A percentile compares a stretch with the other conserved stretches of the same genome.
phyloP scores from a whole-genome alignment of 2,329 filamentous ascomycete species.

The Fusarium sp. region DNA sequence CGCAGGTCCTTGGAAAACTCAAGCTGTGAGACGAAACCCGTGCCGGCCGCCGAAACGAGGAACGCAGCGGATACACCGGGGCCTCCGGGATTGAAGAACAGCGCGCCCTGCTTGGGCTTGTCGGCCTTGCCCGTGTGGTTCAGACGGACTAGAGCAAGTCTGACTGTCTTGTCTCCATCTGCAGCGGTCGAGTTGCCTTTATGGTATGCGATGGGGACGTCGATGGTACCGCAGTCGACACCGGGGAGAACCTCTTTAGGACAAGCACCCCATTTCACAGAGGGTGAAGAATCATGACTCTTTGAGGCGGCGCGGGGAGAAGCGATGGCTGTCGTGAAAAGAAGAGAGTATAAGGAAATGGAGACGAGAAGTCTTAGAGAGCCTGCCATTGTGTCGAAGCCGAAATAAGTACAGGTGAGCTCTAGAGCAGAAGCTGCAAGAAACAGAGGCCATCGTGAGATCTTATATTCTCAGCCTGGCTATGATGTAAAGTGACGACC shows the following conservation, averaged over 20 bases:
- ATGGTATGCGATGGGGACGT: slow-evolving; percentile 33
- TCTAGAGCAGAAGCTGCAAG: neutral
- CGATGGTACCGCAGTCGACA: slow-evolving; percentile 33
- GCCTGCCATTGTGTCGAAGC: neutral
- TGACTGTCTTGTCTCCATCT: slow-evolving; percentile 21
- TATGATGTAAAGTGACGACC: neutral
- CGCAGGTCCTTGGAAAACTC: slow-evolving; percentile 29
- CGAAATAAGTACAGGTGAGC: neutral
- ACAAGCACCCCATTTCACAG: slow-evolving; percentile 20
- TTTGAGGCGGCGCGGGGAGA: neutral
- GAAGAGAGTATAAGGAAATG: neutral
- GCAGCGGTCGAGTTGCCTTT: slow-evolving; percentile 24
- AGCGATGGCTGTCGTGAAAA: neutral
- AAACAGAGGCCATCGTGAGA: neutral
- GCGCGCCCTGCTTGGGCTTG: slow-evolving; percentile 15
- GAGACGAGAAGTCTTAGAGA: neutral
- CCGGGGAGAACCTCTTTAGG: slow-evolving; percentile 17
- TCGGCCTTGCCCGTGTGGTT: slow-evolving; percentile 30
- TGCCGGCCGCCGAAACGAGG: slow-evolving; percentile 15
- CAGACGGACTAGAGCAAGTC: slow-evolving; percentile 12
- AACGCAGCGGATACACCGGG: slow-evolving; percentile 29
- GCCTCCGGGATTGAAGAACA: slow-evolving; percentile 42
- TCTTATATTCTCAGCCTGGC: slow-evolving; percentile 16
- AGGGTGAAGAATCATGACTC: neutral
- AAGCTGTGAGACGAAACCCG: slow-evolving; percentile 9